Evolutionary conservation across 2,329 filamentous ascomycete genomes (phyloP).

Genomic region (Monilinia polystroma): DNA sequence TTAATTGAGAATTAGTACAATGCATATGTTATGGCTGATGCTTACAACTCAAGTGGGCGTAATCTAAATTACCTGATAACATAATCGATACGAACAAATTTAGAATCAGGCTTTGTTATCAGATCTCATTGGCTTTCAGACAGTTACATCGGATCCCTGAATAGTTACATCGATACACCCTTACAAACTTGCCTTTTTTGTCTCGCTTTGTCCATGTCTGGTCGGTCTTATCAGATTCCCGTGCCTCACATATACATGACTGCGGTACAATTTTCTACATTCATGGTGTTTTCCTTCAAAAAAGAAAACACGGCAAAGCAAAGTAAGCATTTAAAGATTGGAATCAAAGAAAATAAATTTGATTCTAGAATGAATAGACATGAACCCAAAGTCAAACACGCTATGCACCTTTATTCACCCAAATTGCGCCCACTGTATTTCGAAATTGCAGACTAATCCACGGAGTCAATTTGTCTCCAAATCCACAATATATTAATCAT

Average conservation of each 20-base stretch:
- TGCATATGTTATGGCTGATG: not conserved
- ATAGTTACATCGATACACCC: conserved; percentile 3
- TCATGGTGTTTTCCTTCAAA: not conserved
- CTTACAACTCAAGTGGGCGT: not conserved
- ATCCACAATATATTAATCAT: conserved; percentile 3
- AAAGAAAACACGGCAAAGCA: not conserved
- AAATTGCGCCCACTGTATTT: conserved; percentile 6
- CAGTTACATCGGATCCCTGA: not conserved
- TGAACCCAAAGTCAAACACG: conserved; percentile 13
- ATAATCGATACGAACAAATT: not conserved
- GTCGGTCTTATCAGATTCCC: not conserved
- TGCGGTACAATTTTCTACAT: not conserved
- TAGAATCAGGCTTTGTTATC: not conserved
- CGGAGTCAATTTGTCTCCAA: conserved; percentile 9
- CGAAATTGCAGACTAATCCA: conserved; percentile 6
- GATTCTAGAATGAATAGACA: conserved; percentile 9
- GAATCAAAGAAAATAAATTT: conserved; percentile 1
- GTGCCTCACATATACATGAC: not conserved
- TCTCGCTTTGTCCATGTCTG: not conserved
- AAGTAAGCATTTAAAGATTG: not conserved
- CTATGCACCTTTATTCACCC: conserved; percentile 16
- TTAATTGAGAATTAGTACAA: not conserved
- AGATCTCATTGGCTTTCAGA: not conserved
- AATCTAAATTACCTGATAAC: not conserved
- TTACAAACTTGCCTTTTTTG: not conserved